These are phyloP conservation scores for Irpex sp. DNA, from an alignment of 1,284 basidiomycete genomes.

Conservation along the genomic window DNA sequence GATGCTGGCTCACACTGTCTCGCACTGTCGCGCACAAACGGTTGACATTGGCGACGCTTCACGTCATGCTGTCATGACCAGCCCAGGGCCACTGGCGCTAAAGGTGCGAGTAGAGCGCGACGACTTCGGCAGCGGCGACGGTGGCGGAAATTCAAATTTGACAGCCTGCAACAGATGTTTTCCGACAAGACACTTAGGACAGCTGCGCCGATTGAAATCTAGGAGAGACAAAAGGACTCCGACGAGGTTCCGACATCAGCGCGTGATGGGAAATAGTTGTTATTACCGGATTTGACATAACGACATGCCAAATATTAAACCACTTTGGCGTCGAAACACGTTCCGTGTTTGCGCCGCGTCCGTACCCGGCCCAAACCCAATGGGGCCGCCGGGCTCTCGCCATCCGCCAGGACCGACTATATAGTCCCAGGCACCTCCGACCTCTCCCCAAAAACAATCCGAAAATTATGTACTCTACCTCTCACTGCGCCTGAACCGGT, in stretches of 20 bases:
- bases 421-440: constrained; percentile 35
- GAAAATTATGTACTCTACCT: constrained; percentile 24
- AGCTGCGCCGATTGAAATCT: neutral
- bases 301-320: constrained; percentile 26
- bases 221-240: neutral
- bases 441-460: constrained; percentile 33
- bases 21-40: neutral
- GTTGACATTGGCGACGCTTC: neutral
- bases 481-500: constrained; percentile 14
- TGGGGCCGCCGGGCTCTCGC: constrained; percentile 37
- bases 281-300: constrained; percentile 16
- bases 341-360: constrained; percentile 49
- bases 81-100: neutral
- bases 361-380: constrained; percentile 36
- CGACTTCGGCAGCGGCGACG: too few relatives aligned
- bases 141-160: too few relatives aligned
- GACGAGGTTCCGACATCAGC: constrained; percentile 1
- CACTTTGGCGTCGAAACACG: constrained; percentile 51
- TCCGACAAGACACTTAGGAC: neutral
- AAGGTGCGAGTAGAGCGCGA: neutral
- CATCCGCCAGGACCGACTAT: constrained; percentile 43
- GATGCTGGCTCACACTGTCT: neutral
- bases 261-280: neutral
- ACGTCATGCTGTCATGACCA: neutral
- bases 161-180: neutral